phyloP scores from a whole-genome alignment of 2,329 filamentous ascomycete species.

The Penicillium sp. region DNA sequence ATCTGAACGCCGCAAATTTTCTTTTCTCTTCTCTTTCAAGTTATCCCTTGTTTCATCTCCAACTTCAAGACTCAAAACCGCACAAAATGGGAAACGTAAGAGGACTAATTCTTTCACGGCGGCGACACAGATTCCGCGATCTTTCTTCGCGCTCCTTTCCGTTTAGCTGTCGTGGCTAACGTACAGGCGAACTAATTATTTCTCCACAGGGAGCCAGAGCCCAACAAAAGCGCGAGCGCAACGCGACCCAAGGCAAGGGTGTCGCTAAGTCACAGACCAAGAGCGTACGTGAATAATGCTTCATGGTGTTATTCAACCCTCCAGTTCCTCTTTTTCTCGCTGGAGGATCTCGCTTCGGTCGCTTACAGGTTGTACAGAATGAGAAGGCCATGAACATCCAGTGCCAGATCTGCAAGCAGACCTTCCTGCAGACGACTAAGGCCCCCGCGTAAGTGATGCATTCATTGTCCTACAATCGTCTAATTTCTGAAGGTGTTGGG shows the following conservation, averaged over 20 bases:
- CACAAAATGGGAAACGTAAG: slow-evolving; percentile 33
- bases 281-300: slow-evolving; percentile 55
- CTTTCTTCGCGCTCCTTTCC: slow-evolving; percentile 1
- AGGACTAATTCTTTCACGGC: slow-evolving; percentile 1
- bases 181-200: slow-evolving; percentile 15
- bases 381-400: slow-evolving; percentile 75
- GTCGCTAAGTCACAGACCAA: slow-evolving; percentile 69
- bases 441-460: slow-evolving; percentile 57
- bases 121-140: background rate
- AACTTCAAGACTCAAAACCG: background rate
- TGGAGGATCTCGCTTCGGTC: background rate
- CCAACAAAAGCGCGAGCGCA: slow-evolving; percentile 74
- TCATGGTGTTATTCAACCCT: too few species aligned
- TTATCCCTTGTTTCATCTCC: background rate
- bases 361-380: slow-evolving; percentile 58
- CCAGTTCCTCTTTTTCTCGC: too few species aligned
- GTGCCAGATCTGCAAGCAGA: slow-evolving; percentile 76
- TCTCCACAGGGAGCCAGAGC: slow-evolving; percentile 62
- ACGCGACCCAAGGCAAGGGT: slow-evolving; percentile 63
- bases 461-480: background rate
- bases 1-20: slow-evolving; percentile 2
- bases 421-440: slow-evolving; percentile 78
- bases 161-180: background rate
- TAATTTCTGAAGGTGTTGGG: too few species aligned
- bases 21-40: background rate